Base-by-base conservation (phyloP, 1,284 basidiomycete genomes). In the Salmacisia buchloeana region DNA sequence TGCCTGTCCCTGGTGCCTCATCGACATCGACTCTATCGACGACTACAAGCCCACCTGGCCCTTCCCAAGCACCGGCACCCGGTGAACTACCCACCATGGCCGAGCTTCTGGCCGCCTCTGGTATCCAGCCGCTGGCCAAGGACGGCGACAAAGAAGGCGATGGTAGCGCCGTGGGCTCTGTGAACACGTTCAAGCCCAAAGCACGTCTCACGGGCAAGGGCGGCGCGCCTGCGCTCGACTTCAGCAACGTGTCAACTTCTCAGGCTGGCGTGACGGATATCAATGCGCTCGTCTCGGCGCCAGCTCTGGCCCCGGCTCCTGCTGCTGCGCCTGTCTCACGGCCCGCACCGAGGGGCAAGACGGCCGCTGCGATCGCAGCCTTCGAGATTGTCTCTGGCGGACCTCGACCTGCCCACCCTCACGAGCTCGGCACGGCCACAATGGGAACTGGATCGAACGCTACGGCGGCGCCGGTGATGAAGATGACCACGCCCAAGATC, bases 181-280 rank as follows among this genome's bases (percentile, higher is more conserved):
- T 62, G 18, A 64, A 60, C 56, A 66, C 70, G 3, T 68, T 72
- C 27, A 73, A 70, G 61, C 71, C 73, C 12, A 69, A 73, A 46
- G 63, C 73, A 27, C 61, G 71, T 39, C 62, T 67, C 45, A 57
- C 63, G 10, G 66, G 61, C 18, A 69, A 63, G 12, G 68, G 66
- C 18, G 67, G 69, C 15, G 70, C 71, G 4, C 72, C 73, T 18
- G 71, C 70, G 29, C 63, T 75, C 23, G 73, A 75, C 54, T 75
- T 75, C 33, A 74, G 69, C 64, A 72, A 67, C 2, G 35, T 62
- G 25, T 62, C 66, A 33, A 43, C 62, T 2, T 64, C 62, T 9
- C 25, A 23, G 1, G 70, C 60, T 9, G 35, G 18, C n/a, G 69
- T 68, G 4, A 64, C 63, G 18, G 46, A 63, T 1, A 63, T 69